phyloP scores from a whole-genome alignment of 2,329 filamentous ascomycete genomes.

The Claviceps pusilla region DNA sequence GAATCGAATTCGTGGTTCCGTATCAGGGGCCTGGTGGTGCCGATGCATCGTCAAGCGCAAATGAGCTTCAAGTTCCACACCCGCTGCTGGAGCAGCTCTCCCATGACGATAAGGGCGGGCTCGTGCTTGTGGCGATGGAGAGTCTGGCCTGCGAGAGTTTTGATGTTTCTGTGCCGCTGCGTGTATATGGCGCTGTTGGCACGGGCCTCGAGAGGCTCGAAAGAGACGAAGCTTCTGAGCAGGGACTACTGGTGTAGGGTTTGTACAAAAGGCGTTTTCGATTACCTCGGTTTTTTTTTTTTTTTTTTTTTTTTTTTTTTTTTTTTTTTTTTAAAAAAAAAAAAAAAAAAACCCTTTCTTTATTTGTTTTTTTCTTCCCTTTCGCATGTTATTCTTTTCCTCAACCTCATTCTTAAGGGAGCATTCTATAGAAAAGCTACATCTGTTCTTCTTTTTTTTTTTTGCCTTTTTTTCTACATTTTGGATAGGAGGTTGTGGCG shows the following conservation, averaged over 20 bases:
- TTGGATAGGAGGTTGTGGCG: neutral
- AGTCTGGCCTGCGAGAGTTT: slow-evolving; percentile 75
- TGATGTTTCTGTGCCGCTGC: slow-evolving; percentile 71
- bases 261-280: neutral
- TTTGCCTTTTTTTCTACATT: too few relatives aligned
- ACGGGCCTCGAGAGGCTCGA: slow-evolving; percentile 41
- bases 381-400: too few relatives aligned
- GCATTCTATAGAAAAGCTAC: too few relatives aligned
- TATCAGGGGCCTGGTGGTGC: slow-evolving; percentile 21
- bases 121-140: slow-evolving; percentile 63
- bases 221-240: slow-evolving; percentile 37
- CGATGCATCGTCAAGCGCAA: slow-evolving; percentile 10
- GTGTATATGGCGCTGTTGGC: slow-evolving; percentile 56
- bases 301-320: neutral
- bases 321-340: too few relatives aligned
- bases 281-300: neutral
- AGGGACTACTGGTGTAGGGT: slow-evolving; percentile 26
- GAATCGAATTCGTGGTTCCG: slow-evolving; percentile 84
- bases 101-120: slow-evolving; percentile 60
- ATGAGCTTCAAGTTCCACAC: slow-evolving; percentile 11
- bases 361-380: too few relatives aligned
- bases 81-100: slow-evolving; percentile 65
- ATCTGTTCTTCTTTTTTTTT: too few relatives aligned
- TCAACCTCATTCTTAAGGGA: too few relatives aligned
- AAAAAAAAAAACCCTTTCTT: too few relatives aligned